Percentiles rank a stretch among this genome's conserved stretches.
phyloP scores from a whole-genome alignment of 495 filamentous ascomycete species.

The Tuber melanosporum region DNA sequence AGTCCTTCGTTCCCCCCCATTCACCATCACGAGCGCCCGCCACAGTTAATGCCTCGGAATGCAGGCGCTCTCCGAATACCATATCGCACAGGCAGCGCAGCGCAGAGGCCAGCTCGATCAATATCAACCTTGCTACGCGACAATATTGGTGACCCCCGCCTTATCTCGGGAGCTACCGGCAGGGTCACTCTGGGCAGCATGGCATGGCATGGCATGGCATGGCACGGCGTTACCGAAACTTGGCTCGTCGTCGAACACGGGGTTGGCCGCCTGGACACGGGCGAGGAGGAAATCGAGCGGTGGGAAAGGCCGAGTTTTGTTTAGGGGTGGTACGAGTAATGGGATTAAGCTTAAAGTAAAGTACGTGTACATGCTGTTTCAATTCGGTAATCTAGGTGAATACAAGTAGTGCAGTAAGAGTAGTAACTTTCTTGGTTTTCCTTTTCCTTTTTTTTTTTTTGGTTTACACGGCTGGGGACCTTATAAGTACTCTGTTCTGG shows the following conservation, averaged over 20 bases:
- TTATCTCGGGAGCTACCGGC: background rate
- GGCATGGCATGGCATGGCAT: background rate
- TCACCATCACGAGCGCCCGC: background rate
- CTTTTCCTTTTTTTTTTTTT: background rate
- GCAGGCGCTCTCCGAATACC: background rate
- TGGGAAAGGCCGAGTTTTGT: background rate
- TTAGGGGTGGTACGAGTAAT: background rate
- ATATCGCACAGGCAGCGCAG: background rate
- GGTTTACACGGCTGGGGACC: background rate
- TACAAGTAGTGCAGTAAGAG: background rate
- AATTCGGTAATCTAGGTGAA: constrained; percentile 1
- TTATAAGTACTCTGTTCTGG: background rate
- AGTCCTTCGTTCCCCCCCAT: too few species aligned
- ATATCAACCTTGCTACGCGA: background rate
- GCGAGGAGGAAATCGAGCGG: background rate
- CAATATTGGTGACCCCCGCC: background rate
- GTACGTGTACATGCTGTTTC: background rate
- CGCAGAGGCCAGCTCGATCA: background rate
- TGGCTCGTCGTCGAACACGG: background rate
- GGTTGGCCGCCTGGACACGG: background rate
- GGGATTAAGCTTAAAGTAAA: background rate
- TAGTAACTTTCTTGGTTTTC: background rate
- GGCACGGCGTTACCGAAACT: background rate
- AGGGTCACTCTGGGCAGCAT: background rate
- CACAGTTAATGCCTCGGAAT: background rate